These are phyloP conservation scores for Euphorbia tirucalli DNA, from an alignment of 345 rosid genomes.

Conservation along the genomic window DNA sequence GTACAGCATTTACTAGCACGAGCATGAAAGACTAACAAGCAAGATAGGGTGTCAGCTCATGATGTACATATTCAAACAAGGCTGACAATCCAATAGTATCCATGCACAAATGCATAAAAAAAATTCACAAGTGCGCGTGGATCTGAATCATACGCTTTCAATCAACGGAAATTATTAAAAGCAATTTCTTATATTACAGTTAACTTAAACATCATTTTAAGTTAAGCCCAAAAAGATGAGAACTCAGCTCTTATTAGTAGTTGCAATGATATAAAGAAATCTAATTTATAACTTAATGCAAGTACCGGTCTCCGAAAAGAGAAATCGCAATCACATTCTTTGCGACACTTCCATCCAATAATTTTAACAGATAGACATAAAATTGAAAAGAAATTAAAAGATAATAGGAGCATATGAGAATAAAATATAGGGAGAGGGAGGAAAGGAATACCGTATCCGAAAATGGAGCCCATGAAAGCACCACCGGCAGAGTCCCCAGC, in stretches of 20 bases:
- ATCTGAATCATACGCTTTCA: background rate
- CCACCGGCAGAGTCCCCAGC: constrained; percentile 85
- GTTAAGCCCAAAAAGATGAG: background rate
- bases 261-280: background rate
- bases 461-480: constrained; percentile 81
- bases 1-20: no score
- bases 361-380: background rate
- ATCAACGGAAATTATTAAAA: background rate
- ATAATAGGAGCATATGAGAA: background rate
- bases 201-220: background rate
- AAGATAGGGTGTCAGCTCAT: no score
- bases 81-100: no score
- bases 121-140: background rate
- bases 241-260: background rate
- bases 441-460: constrained; percentile 61
- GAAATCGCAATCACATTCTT: background rate
- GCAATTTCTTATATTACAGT: background rate
- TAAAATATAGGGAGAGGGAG: background rate
- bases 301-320: background rate
- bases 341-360: background rate
- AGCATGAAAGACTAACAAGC: no score
- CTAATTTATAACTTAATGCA: background rate
- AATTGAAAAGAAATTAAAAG: background rate
- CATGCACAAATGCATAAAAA: background rate
- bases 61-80: no score